These are phyloP conservation scores for Lyophyllum shimeji DNA, from an alignment of 768 basidiomycete genomes.

Conservation along the genomic window DNA sequence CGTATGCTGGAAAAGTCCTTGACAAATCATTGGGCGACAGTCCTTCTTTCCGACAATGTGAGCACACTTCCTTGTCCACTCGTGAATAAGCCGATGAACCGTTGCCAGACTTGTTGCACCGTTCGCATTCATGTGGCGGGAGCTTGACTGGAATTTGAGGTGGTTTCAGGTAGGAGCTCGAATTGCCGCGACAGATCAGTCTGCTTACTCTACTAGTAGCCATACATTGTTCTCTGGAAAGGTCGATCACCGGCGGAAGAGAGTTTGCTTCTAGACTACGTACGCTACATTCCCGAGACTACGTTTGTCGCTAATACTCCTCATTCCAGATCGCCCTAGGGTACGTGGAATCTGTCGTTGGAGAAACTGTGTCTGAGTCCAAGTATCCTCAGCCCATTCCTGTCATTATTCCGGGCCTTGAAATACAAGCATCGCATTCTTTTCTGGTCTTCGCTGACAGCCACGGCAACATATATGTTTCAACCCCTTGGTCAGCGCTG, in stretches of 20 bases:
- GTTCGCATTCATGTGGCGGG: slow-evolving; percentile 46
- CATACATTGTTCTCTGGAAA: slow-evolving; percentile 56
- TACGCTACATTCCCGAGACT: slow-evolving; percentile 26
- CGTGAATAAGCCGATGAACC: neutral
- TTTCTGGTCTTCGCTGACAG: slow-evolving; percentile 50
- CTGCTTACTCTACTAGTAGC: slow-evolving; percentile 36
- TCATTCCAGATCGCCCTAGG: slow-evolving; percentile 40
- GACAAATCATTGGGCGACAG: slow-evolving; percentile 27
- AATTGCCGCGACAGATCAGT: neutral
- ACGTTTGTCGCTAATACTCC: neutral
- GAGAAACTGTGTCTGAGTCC: neutral
- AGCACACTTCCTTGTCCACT: slow-evolving; percentile 8
- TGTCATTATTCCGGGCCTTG: slow-evolving; percentile 43
- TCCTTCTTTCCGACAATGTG: slow-evolving; percentile 59
- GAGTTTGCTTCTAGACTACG: slow-evolving; percentile 67
- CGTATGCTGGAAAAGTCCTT: neutral
- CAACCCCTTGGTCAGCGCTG: slow-evolving; percentile 57
- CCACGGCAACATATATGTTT: slow-evolving; percentile 42
- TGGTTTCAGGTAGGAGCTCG: slow-evolving; percentile 52
- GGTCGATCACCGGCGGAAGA: slow-evolving; percentile 55
- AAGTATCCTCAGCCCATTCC: slow-evolving; percentile 37
- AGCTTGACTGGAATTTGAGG: slow-evolving; percentile 53
- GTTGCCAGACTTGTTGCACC: slow-evolving; percentile 45
- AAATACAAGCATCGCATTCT: slow-evolving; percentile 56
- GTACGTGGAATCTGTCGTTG: slow-evolving; percentile 25